These are phyloP conservation scores for Allantophomopsis cytisporea DNA, from an alignment of 2,329 filamentous ascomycete genomes.

Conservation along the genomic window DNA sequence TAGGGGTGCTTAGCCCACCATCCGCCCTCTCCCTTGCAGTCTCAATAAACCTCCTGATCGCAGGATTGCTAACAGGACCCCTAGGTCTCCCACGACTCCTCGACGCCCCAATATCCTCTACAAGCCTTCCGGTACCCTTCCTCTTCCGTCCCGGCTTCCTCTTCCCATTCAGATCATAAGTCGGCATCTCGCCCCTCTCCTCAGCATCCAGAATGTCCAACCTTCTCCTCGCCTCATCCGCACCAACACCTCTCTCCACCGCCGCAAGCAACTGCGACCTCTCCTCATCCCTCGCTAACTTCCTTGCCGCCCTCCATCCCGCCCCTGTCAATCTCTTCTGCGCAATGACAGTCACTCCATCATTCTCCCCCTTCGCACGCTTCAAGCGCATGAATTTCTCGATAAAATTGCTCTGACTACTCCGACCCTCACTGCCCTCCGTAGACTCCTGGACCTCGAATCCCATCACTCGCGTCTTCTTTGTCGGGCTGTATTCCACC, in stretches of 20 bases:
- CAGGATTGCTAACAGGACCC: not conserved
- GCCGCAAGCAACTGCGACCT: slow-evolving; percentile 6
- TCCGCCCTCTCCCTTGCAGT: not conserved
- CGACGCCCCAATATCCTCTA: not conserved
- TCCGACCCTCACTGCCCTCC: not conserved
- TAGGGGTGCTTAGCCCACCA: not conserved
- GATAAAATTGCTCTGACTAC: slow-evolving; percentile 31
- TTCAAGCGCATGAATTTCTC: slow-evolving; percentile 54
- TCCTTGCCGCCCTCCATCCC: slow-evolving; percentile 8
- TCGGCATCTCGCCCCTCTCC: not conserved
- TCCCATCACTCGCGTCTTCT: too few relatives aligned
- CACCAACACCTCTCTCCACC: slow-evolving; percentile 2
- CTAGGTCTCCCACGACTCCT: slow-evolving; percentile 1
- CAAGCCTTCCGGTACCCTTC: not conserved
- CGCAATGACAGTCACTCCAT: slow-evolving; percentile 49
- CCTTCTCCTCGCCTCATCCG: slow-evolving; percentile 1
- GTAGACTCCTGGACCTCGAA: not conserved
- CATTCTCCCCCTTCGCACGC: slow-evolving; percentile 46
- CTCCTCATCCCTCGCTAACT: slow-evolving; percentile 7
- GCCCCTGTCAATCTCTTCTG: slow-evolving; percentile 14
- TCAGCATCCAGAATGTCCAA: slow-evolving; percentile 2
- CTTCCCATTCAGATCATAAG: not conserved
- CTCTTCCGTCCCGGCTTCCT: slow-evolving; percentile 1
- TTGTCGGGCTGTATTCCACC: too few relatives aligned
- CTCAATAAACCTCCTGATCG: not conserved